A percentile compares a stretch with the other conserved stretches of the same genome.
These are phyloP conservation scores for Larix kaempferi DNA, from an alignment of 75 land plant species.

Conservation along the genomic window DNA sequence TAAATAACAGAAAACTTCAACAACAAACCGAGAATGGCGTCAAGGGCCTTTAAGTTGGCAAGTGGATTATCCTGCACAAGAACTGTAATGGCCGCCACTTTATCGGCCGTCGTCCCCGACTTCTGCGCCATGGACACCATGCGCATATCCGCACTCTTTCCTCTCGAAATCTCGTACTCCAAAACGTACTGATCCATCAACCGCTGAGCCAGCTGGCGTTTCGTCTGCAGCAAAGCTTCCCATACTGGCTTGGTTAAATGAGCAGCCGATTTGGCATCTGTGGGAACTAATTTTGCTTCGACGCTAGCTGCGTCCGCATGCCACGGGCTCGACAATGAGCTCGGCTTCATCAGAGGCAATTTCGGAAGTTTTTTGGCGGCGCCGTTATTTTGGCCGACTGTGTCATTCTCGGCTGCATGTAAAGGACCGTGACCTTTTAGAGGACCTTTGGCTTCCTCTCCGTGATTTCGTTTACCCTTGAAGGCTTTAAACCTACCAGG, in stretches of 20 bases:
- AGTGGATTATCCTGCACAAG: conserved; percentile 84
- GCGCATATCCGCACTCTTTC: conserved; percentile 61
- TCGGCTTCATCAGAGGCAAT: conserved; percentile 41
- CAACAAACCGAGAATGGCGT: conserved; percentile 69
- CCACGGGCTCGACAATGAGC: conserved; percentile 37
- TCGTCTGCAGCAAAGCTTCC: conserved; percentile 36
- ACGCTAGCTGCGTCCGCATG: conserved; percentile 35
- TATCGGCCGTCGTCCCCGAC: conserved; percentile 89
- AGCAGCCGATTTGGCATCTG: conserved; percentile 3
- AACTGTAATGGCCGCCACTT: conserved; percentile 81
- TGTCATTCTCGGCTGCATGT: not conserved
- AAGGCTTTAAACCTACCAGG: not conserved
- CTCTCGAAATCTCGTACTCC: conserved; percentile 64
- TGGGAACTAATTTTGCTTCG: conserved; percentile 31
- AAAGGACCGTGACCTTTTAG: not conserved
- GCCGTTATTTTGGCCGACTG: not conserved
- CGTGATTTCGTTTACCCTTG: not conserved
- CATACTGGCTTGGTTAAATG: conserved; percentile 14
- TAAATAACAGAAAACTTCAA: not conserved
- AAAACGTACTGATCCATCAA: conserved; percentile 60
- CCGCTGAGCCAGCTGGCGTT: conserved; percentile 60
- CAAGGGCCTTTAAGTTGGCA: conserved; percentile 81
- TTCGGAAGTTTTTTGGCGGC: conserved; percentile 15
- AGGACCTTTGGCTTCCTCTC: not conserved
- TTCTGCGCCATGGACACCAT: conserved; percentile 66